Percentiles rank a stretch among this genome's conserved stretches.
These are phyloP conservation scores for Chenopodium formosanum DNA, from an alignment of 148 eudicot genomes.

Conservation along the genomic window DNA sequence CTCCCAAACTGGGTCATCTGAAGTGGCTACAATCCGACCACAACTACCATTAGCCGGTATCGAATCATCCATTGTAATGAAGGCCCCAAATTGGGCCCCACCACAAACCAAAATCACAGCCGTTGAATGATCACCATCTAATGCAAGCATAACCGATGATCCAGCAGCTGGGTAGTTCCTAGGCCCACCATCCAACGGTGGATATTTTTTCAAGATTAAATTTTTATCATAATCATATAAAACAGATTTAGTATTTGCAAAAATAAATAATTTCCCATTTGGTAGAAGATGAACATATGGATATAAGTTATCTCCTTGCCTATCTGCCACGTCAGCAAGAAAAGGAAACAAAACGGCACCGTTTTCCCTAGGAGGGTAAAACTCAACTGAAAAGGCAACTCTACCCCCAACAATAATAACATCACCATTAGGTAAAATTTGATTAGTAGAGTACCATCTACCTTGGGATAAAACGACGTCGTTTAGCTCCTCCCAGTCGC, in stretches of 20 bases:
- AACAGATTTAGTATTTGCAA: slow-evolving; percentile 69
- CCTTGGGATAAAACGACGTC: slow-evolving; percentile 48
- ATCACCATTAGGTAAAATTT: slow-evolving; percentile 72
- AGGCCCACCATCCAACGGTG: slow-evolving; percentile 76
- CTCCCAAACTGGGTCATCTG: slow-evolving; percentile 64
- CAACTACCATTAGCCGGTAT: slow-evolving; percentile 78
- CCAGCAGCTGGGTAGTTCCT: slow-evolving; percentile 91
- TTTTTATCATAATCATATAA: slow-evolving; percentile 51
- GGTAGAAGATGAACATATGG: slow-evolving; percentile 89
- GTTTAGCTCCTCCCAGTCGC: slow-evolving; percentile 83
- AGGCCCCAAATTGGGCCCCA: slow-evolving; percentile 85
- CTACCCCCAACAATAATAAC: slow-evolving; percentile 74
- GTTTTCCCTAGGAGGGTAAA: slow-evolving; percentile 49
- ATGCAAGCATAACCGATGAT: slow-evolving; percentile 85
- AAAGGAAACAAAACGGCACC: slow-evolving; percentile 62
- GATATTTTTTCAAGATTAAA: slow-evolving; percentile 36
- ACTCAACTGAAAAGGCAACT: slow-evolving; percentile 48
- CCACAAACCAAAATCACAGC: slow-evolving; percentile 79
- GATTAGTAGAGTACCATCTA: slow-evolving; percentile 84
- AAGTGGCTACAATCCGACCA: slow-evolving; percentile 73
- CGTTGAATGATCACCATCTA: slow-evolving; percentile 54
- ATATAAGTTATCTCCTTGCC: slow-evolving; percentile 76
- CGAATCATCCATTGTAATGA: slow-evolving; percentile 43
- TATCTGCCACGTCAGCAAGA: slow-evolving; percentile 50
- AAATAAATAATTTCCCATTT: slow-evolving; percentile 63